These are phyloP conservation scores for Hirsutella minnesotensis DNA, from an alignment of 2,329 filamentous ascomycete genomes.

Conservation along the genomic window DNA sequence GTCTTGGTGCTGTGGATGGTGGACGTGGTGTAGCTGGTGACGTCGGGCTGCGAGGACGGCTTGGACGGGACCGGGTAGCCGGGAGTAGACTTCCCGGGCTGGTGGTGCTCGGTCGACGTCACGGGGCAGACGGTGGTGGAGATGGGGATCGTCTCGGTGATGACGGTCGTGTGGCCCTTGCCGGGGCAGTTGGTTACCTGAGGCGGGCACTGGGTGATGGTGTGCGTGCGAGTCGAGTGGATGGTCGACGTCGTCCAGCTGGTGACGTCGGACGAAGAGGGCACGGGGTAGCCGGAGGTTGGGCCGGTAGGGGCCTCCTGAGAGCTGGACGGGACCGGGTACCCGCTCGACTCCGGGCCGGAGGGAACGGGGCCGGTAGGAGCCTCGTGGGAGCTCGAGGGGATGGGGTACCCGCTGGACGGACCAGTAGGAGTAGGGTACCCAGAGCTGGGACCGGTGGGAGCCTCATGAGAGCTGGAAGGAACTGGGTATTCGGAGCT, in stretches of 20 bases:
- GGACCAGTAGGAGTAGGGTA: not conserved
- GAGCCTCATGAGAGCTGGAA: not conserved
- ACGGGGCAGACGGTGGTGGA: constrained; percentile 28
- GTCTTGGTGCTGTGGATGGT: constrained; percentile 18
- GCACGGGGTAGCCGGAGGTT: not conserved
- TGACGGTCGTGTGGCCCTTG: constrained; percentile 11
- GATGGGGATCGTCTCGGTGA: constrained; percentile 17
- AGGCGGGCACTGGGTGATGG: constrained; percentile 12
- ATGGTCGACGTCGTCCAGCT: constrained; percentile 19
- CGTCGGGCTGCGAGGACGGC: constrained; percentile 13
- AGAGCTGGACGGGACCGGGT: not conserved
- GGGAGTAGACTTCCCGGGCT: not conserved
- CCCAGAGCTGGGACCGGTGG: not conserved
- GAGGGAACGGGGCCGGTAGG: not conserved
- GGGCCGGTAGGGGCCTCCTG: constrained; percentile 12
- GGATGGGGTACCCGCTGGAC: not conserved
- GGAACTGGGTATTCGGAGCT: not conserved
- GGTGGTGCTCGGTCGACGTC: not conserved
- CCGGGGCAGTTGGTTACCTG: constrained; percentile 18
- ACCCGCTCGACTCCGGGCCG: not conserved
- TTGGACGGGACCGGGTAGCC: not conserved
- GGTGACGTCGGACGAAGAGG: constrained; percentile 4
- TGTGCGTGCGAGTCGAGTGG: constrained; percentile 14
- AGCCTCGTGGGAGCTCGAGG: not conserved
- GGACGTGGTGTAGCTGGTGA: constrained; percentile 15